phyloP scores from a whole-genome alignment of 2,329 filamentous ascomycete species.

The Magnaporthales sp. region DNA sequence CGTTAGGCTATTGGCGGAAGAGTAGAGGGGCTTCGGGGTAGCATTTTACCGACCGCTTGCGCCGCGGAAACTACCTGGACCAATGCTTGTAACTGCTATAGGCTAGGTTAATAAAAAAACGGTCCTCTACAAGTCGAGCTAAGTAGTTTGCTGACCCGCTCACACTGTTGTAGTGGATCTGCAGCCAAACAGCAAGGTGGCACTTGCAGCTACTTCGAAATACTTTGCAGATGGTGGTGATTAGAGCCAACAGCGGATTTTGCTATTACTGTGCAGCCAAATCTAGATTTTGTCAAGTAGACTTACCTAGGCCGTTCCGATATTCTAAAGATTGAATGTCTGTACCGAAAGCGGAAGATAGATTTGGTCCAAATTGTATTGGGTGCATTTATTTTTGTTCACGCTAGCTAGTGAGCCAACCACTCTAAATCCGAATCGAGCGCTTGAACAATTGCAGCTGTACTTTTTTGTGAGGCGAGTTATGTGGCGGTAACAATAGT shows the following conservation, averaged over 20 bases:
- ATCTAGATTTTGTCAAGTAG: not conserved
- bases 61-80: not conserved
- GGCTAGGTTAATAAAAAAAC: not conserved
- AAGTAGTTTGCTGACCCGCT: not conserved
- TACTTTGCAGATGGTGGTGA: not conserved
- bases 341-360: not conserved
- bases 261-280: not conserved
- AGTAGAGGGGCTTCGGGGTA: not conserved
- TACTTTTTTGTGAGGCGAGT: not conserved
- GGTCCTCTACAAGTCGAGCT: not conserved
- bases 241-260: not conserved
- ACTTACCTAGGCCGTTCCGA: not conserved
- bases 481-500: not conserved
- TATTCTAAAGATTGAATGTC: not conserved
- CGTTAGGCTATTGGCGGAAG: not conserved
- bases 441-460: not conserved
- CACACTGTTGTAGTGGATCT: not conserved
- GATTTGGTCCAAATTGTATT: not conserved
- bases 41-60: not conserved
- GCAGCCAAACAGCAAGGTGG: not conserved
- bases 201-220: not conserved
- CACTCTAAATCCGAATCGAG: not conserved
- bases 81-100: not conserved
- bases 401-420: not conserved
- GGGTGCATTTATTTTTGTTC: not conserved